Base-by-base conservation (phyloP, 2,329 filamentous ascomycete species). In the Aspergillus clavatus region DNA sequence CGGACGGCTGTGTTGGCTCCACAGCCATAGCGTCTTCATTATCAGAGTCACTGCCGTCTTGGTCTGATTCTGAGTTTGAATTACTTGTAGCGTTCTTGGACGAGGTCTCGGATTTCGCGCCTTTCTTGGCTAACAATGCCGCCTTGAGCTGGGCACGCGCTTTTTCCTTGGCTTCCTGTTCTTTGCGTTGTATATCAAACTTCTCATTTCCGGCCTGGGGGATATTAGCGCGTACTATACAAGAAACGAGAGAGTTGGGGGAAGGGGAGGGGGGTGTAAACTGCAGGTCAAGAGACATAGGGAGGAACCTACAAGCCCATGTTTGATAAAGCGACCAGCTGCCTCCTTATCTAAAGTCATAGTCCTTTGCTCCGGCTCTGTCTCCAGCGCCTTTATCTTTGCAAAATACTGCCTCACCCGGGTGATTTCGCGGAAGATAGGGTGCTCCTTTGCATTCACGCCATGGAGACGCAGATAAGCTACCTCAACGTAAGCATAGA, bases 341-440 rank as follows among this genome's bases (percentile, higher is more conserved):
- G 89, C 90, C 53, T 81, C 80, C 57, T 86, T 90, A 61, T 96
- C 78, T 19, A 86, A 60, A 18, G 68, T 80, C 51, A 87, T 71
- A 1, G 72, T 77, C 24, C 78, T 76, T 59, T 80, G 74, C 42
- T 72, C 67, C 3, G 78, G 76, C 1, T 80, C 78, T 5, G 74
- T 77, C 67, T 96, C 89, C 3, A 82, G 78, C 11, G 76, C 74
- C 62, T 93, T 88, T 65, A 97, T 91, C 73, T 97, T 98, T 48
- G 80, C 82, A 69, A 95, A 95, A 68, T 97, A 97, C 63, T 89
- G 86, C 67, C 84, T 89, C 43, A 97, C 84, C 45, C 93, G 83
- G 47, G 82, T 84, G 51, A 98, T 78, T 72, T 98, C 93, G 47
- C 79, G 78, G 69, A 89, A 93, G 47, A 98, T 81, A 22, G 87